Conservation (phyloP, 352 stramenopile species). For the Phytopythium oedochilum region DNA sequence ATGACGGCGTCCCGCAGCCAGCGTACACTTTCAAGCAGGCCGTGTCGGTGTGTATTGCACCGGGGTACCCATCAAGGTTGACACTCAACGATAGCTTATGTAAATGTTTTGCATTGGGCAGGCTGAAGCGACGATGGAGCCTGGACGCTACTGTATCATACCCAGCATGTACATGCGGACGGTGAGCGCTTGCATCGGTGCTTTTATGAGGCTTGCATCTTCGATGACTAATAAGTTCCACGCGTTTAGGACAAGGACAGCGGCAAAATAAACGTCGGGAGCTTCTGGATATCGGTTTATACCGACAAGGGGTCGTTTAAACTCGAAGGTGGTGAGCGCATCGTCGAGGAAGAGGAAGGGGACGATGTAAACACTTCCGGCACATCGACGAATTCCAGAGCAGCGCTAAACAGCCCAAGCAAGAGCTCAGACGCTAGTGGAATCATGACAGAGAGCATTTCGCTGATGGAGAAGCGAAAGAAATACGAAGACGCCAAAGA, state of each 20-base stretch:
- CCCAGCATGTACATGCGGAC: slow-evolving; percentile 87
- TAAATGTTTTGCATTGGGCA: slow-evolving; percentile 9
- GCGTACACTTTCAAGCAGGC: slow-evolving; percentile 84
- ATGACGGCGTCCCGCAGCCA: slow-evolving; percentile 65
- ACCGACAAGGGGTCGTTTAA: slow-evolving; percentile 60
- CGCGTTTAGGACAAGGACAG: slow-evolving; percentile 56
- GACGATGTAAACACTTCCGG: slow-evolving; percentile 22
- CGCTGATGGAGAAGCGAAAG: slow-evolving; percentile 35
- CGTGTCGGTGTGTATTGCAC: slow-evolving; percentile 41
- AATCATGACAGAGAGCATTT: slow-evolving; percentile 23
- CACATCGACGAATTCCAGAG: slow-evolving; percentile 2
- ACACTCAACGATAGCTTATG: neutral
- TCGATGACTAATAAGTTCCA: neutral
- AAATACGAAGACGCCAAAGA: slow-evolving; percentile 75
- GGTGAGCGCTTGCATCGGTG: too few species aligned
- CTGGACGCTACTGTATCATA: slow-evolving; percentile 77
- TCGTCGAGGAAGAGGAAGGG: slow-evolving; percentile 78
- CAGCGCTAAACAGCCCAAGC: slow-evolving; percentile 16
- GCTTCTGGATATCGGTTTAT: slow-evolving; percentile 82
- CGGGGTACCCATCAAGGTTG: neutral
- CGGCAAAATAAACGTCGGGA: slow-evolving; percentile 73
- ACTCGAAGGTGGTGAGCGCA: slow-evolving; percentile 67
- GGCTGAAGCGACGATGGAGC: slow-evolving; percentile 65
- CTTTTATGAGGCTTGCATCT: too few species aligned
- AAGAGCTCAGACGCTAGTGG: slow-evolving; percentile 28